Evolutionary conservation across 805 yeast species (phyloP).

Genomic region (Metschnikowia lochheadii): DNA sequence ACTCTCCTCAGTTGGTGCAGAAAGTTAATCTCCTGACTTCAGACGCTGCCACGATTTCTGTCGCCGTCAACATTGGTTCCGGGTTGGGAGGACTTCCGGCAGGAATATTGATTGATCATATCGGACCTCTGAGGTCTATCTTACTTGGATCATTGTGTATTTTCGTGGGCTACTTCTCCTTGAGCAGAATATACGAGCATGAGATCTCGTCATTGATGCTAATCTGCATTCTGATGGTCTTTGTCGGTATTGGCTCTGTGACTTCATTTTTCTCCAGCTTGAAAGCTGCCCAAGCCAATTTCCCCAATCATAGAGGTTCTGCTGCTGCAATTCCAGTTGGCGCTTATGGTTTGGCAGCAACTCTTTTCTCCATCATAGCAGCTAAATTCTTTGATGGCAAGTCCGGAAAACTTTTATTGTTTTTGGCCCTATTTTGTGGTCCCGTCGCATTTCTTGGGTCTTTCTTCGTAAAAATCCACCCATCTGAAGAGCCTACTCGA

Average conservation of each 20-base stretch:
- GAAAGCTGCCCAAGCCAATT: constrained; percentile 57
- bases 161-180: constrained; percentile 49
- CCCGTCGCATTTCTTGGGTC: constrained; percentile 40
- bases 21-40: constrained; percentile 54
- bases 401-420: constrained; percentile 51
- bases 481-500: constrained; percentile 9
- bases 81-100: constrained; percentile 69
- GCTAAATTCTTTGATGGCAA: constrained; percentile 49
- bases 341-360: constrained; percentile 67
- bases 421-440: constrained; percentile 54
- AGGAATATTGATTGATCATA: constrained; percentile 60
- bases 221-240: constrained; percentile 46
- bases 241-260: constrained; percentile 65
- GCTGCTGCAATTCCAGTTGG: constrained; percentile 70
- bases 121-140: constrained; percentile 53
- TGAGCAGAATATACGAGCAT: constrained; percentile 45
- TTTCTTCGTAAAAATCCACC: constrained; percentile 40
- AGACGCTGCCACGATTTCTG: constrained; percentile 60
- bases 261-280: constrained; percentile 56
- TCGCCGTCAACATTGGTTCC: constrained; percentile 56
- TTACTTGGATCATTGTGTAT: constrained; percentile 53
- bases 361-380: constrained; percentile 56
- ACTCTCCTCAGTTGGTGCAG: constrained; percentile 64
- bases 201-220: constrained; percentile 36
- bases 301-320: constrained; percentile 65